Conservation (phyloP, 192 early-diverging fungal genomes). For the Backusella circina region DNA sequence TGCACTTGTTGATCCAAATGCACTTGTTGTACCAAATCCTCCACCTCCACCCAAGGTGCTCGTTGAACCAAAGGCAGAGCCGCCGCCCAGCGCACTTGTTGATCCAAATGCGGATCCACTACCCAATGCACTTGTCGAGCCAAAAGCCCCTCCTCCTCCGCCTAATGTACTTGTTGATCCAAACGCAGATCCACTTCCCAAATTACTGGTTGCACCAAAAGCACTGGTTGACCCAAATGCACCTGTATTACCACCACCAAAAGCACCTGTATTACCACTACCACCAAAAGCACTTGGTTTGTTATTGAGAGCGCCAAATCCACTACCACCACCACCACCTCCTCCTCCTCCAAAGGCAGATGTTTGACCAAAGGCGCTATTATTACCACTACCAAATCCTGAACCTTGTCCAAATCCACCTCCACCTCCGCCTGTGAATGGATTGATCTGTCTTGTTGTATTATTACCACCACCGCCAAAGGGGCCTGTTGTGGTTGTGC, state of each 20-base stretch:
- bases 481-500: not conserved
- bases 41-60: conserved; percentile 18
- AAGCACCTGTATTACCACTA: too few species aligned
- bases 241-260: not conserved
- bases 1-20: not conserved
- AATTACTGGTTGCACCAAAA: conserved; percentile 9
- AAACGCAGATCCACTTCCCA: conserved; percentile 18
- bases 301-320: conserved; percentile 8
- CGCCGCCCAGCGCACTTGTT: conserved; percentile 2
- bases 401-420: conserved; percentile 9
- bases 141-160: not conserved
- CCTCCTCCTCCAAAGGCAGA: conserved; percentile 32
- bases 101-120: conserved; percentile 10
- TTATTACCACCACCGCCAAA: conserved; percentile 16
- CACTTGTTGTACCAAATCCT: conserved; percentile 16
- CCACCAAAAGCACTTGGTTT: not conserved
- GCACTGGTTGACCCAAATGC: conserved; percentile 13
- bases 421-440: conserved; percentile 24
- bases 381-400: not conserved
- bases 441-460: conserved; percentile 15
- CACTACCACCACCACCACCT: conserved; percentile 1
- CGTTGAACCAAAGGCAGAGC: conserved; percentile 5
- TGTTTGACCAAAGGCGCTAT: conserved; percentile 28
- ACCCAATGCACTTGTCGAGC: conserved; percentile 19
- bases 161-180: conserved; percentile 7